Conservation (phyloP, 2,329 filamentous ascomycete genomes). For the Penicillium sp. region DNA sequence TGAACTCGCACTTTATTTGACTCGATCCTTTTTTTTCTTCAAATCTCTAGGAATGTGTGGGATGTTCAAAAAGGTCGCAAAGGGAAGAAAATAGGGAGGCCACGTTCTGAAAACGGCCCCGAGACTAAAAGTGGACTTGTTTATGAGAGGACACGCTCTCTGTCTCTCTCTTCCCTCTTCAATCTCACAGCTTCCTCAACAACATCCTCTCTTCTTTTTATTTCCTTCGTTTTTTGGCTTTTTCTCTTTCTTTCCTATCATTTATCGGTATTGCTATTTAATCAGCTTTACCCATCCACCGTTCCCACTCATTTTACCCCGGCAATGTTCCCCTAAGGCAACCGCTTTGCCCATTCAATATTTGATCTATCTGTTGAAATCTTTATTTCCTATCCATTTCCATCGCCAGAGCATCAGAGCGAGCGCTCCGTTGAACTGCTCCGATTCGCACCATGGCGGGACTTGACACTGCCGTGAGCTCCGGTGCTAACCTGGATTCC, state of each 20-base stretch:
- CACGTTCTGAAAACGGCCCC: constrained; percentile 25
- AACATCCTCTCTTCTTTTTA: constrained; percentile 6
- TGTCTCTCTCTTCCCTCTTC: neutral
- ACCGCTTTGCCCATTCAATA: neutral
- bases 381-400: neutral
- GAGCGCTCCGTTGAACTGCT: neutral
- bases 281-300: neutral
- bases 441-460: constrained; percentile 31
- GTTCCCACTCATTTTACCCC: constrained; percentile 9
- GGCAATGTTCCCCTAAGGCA: constrained; percentile 22
- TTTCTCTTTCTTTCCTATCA: neutral
- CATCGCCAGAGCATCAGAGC: neutral
- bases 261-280: neutral
- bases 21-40: no score
- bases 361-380: constrained; percentile 3
- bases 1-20: no score
- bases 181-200: neutral
- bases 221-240: constrained; percentile 9
- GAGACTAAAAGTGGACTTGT: constrained; percentile 20
- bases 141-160: constrained; percentile 25
- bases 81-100: constrained; percentile 2
- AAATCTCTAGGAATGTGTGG: no score
- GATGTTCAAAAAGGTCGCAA: neutral
- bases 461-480: constrained; percentile 35
- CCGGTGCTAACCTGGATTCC: constrained; percentile 35